A percentile compares a stretch with the other conserved stretches of the same genome.
Evolutionary conservation across 2,329 filamentous ascomycete genomes (phyloP).

Genomic region (Xylariaceae sp.): DNA sequence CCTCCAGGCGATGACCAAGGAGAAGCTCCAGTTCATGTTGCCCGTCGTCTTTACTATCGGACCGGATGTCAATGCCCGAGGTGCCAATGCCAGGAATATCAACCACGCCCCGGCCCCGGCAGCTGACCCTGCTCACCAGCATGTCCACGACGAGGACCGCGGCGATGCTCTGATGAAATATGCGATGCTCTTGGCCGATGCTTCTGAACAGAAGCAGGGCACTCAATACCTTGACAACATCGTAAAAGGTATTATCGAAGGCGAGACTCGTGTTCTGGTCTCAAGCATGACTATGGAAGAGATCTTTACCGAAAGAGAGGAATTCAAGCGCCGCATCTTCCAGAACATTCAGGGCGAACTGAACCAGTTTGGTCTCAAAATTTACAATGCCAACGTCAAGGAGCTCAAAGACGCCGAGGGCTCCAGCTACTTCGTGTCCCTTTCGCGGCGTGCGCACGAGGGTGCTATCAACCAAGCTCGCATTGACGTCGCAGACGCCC

Average conservation of each 20-base stretch:
- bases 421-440: conserved; percentile 78
- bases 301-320: conserved; percentile 72
- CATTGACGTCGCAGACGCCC: conserved; percentile 62
- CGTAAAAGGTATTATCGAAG: conserved; percentile 86
- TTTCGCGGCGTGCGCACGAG: conserved; percentile 80
- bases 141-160: conserved; percentile 41
- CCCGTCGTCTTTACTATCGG: conserved; percentile 85
- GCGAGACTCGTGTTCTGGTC: conserved; percentile 78
- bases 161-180: conserved; percentile 73
- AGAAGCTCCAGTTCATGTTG: conserved; percentile 78
- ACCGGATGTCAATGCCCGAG: conserved; percentile 64
- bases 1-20: conserved; percentile 66
- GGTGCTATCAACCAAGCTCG: conserved; percentile 76
- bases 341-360: conserved; percentile 75
- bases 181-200: conserved; percentile 71
- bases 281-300: conserved; percentile 92
- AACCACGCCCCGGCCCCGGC: conserved; percentile 6
- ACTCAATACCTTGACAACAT: conserved; percentile 72
- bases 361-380: conserved; percentile 73
- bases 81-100: conserved; percentile 37
- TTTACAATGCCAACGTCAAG: conserved; percentile 74
- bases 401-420: conserved; percentile 79
- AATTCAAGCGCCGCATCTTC: conserved; percentile 74
- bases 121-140: conserved; percentile 4
- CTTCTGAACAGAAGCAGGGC: conserved; percentile 37